Evolutionary conservation across 371 early-diverging fungal species (phyloP), one percentile per base, ranked within the genome.

Genomic region (Syncephalastrum monosporum): DNA sequence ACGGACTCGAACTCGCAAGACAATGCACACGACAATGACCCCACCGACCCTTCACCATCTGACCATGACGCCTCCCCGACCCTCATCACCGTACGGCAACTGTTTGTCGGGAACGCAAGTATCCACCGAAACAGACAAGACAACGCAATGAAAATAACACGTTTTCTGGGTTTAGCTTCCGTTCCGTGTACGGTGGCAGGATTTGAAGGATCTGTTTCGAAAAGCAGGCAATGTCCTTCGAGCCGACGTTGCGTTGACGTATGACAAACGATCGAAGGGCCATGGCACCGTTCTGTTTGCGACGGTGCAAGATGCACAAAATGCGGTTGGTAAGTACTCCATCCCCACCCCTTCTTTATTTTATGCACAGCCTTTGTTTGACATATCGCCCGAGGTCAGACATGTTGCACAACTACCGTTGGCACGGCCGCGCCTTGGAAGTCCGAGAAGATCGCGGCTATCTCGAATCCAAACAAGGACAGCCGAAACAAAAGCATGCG

Each of bases 191-290:
- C 82, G 86, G 50, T 93, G 92, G 92, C 91, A 91, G 65, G 91
- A 91, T 63, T 65, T 93, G 59, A 91, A 91, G 65, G 92, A 91
- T 74, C 58, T 90, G 23, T 91, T 93, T 69, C 74, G 89, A 53
- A 80, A 85, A 57, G 88, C 89, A 12, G 91, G 91, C 16, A 65
- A 71, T n/a, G 89, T 91, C 0, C 55, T 84, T 25, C 81, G 88
- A 43, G 86, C 90, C 3, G 92, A 93, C 65, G 84, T 93, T 14
- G 83, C 86, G 5, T 67, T 79, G 21, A 86, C 86, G 47, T 68
- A 64, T 29, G 86, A 88, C 53, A 83, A 86, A 41, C 72, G 86
- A 33, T 83, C 89, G 4, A 84, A 84, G 60, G 91, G 91, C 4
- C 86, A 83, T 62, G 92, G 90, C 5, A 87, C 85, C 1, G 90